These are phyloP conservation scores for Boletus subparvulus DNA, from an alignment of 768 basidiomycete genomes.

Conservation along the genomic window DNA sequence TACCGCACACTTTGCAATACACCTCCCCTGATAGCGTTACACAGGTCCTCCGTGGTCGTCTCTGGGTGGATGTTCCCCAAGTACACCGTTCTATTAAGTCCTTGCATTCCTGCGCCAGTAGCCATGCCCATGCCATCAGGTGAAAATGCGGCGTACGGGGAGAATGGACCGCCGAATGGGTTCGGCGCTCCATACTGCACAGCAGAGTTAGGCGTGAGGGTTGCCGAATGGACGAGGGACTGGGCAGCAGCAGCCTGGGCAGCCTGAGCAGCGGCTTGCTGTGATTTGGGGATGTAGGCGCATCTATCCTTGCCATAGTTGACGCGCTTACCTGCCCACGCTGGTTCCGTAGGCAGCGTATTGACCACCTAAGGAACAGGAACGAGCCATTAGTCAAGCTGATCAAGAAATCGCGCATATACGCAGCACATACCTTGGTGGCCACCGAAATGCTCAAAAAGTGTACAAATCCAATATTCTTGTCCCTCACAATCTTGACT, in stretches of 20 bases:
- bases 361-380: slow-evolving; percentile 73
- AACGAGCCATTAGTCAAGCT: background rate
- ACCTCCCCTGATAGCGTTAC: slow-evolving; percentile 96
- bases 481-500: slow-evolving; percentile 98
- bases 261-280: slow-evolving; percentile 83
- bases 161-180: slow-evolving; percentile 38
- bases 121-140: slow-evolving; percentile 39
- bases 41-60: slow-evolving; percentile 91
- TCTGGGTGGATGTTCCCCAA: slow-evolving; percentile 97
- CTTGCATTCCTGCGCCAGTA: slow-evolving; percentile 40
- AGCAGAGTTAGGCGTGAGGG: slow-evolving; percentile 32
- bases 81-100: slow-evolving; percentile 91
- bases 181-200: slow-evolving; percentile 30
- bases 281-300: slow-evolving; percentile 95
- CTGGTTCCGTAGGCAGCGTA: slow-evolving; percentile 86
- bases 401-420: background rate
- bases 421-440: slow-evolving; percentile 68
- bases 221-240: slow-evolving; percentile 54
- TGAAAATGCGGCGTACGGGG: slow-evolving; percentile 53
- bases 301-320: slow-evolving; percentile 99
- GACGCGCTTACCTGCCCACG: slow-evolving; percentile 94
- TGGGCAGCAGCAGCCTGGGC: slow-evolving; percentile 87
- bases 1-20: slow-evolving; percentile 93
- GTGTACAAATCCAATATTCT: slow-evolving; percentile 99
- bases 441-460: slow-evolving; percentile 94